These are phyloP conservation scores for Aechmea fasciata DNA, from an alignment of 176 grass and related monocot species.

Conservation along the genomic window DNA sequence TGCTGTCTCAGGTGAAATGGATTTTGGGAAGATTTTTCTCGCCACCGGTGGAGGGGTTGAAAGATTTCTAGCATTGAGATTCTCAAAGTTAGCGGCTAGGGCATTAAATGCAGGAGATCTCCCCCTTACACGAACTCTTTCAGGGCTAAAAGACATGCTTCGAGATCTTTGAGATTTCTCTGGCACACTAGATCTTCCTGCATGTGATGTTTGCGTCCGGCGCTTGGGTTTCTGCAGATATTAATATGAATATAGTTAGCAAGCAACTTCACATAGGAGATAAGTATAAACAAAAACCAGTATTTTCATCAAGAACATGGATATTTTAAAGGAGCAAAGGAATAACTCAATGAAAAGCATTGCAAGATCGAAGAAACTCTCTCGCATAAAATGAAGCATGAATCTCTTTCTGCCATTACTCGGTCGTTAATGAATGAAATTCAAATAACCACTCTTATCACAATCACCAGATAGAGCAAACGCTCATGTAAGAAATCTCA, in stretches of 20 bases:
- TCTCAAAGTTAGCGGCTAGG: conserved; percentile 83
- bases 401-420: neutral
- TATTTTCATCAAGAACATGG: no score
- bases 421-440: neutral
- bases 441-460: neutral
- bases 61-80: conserved; percentile 63
- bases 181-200: conserved; percentile 53
- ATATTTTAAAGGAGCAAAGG: neutral
- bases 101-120: conserved; percentile 83
- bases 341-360: neutral
- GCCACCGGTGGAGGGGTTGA: conserved; percentile 74
- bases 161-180: conserved; percentile 77
- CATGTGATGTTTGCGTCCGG: conserved; percentile 24
- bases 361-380: neutral
- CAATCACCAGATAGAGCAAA: neutral
- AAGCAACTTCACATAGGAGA: conserved; percentile 3
- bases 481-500: conserved; percentile 26
- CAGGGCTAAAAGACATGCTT: conserved; percentile 88
- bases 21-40: conserved; percentile 86
- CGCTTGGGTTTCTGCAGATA: conserved; percentile 67
- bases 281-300: neutral
- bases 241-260: conserved; percentile 1
- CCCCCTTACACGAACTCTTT: conserved; percentile 70
- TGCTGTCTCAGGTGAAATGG: conserved; percentile 41
- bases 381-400: neutral